Evolutionary conservation across 2,329 filamentous ascomycete genomes (phyloP).

Genomic region (Shiraia sp.): DNA sequence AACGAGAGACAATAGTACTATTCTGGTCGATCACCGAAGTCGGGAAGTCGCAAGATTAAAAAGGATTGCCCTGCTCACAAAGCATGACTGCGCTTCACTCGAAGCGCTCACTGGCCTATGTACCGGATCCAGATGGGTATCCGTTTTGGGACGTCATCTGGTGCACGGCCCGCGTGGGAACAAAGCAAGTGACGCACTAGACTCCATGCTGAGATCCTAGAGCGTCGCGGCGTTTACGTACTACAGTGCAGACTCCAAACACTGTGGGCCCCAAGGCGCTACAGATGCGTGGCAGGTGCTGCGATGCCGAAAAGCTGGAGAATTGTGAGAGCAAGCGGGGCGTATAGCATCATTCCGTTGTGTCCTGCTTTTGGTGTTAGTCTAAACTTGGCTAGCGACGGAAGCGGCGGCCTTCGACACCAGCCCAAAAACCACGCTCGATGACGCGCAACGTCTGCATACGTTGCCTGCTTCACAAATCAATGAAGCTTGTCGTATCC

Average conservation of each 20-base stretch:
- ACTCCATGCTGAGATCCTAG: constrained; percentile 10
- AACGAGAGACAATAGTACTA: neutral
- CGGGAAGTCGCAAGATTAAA: neutral
- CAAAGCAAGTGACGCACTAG: constrained; percentile 13
- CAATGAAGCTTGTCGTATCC: too few relatives aligned
- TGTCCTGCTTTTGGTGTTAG: constrained; percentile 27
- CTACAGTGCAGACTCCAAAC: constrained; percentile 5
- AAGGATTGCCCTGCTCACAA: neutral
- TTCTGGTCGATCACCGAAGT: too few relatives aligned
- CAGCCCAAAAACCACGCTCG: too few relatives aligned
- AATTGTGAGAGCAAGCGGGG: constrained; percentile 32
- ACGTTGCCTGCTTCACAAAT: too few relatives aligned
- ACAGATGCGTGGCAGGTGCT: constrained; percentile 18
- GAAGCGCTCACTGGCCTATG: constrained; percentile 1
- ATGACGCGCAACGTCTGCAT: too few relatives aligned
- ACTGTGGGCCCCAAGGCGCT: constrained; percentile 12
- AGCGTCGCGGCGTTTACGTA: constrained; percentile 21
- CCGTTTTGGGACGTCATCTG: constrained; percentile 1
- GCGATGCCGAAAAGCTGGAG: constrained; percentile 31
- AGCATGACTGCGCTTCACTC: constrained; percentile 1
- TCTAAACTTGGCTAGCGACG: constrained; percentile 6
- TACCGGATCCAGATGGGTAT: constrained; percentile 4
- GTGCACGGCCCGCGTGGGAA: neutral
- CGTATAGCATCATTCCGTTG: constrained; percentile 39
- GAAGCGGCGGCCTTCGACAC: too few relatives aligned